These are phyloP conservation scores for Rosa persica DNA, from an alignment of 306 rosid genomes.

Conservation along the genomic window DNA sequence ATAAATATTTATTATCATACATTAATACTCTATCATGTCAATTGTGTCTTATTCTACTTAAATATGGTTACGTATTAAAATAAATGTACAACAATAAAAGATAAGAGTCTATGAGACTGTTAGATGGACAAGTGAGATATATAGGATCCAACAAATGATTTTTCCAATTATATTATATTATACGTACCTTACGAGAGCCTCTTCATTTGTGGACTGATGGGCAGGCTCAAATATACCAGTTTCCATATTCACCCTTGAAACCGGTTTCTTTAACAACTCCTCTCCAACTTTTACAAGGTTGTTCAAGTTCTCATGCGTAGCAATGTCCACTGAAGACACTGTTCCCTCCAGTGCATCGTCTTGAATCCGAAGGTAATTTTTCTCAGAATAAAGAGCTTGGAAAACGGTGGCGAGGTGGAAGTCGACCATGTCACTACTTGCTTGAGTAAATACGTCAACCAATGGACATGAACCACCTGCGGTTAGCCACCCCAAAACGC, in stretches of 20 bases:
- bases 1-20: slow-evolving; percentile 20
- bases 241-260: slow-evolving; percentile 34
- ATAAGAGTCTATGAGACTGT: background rate
- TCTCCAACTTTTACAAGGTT: slow-evolving; percentile 36
- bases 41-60: too few species aligned
- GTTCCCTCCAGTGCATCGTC: slow-evolving; percentile 15
- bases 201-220: slow-evolving; percentile 27
- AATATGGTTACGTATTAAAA: too few species aligned
- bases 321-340: slow-evolving; percentile 30
- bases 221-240: slow-evolving; percentile 22
- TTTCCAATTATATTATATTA: background rate
- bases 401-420: slow-evolving; percentile 25
- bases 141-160: background rate
- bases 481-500: slow-evolving; percentile 31
- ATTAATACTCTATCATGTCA: too few species aligned
- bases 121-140: background rate
- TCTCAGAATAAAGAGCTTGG: slow-evolving; percentile 27
- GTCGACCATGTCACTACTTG: slow-evolving; percentile 37
- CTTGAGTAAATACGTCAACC: slow-evolving; percentile 29
- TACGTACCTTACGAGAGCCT: slow-evolving; percentile 36
- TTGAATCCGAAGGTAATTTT: slow-evolving; percentile 34
- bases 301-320: slow-evolving; percentile 31
- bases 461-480: slow-evolving; percentile 24
- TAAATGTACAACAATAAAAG: background rate
- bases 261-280: slow-evolving; percentile 29